Base-by-base conservation (phyloP, 768 basidiomycete genomes). In the Rhizopogon vesiculosus region DNA sequence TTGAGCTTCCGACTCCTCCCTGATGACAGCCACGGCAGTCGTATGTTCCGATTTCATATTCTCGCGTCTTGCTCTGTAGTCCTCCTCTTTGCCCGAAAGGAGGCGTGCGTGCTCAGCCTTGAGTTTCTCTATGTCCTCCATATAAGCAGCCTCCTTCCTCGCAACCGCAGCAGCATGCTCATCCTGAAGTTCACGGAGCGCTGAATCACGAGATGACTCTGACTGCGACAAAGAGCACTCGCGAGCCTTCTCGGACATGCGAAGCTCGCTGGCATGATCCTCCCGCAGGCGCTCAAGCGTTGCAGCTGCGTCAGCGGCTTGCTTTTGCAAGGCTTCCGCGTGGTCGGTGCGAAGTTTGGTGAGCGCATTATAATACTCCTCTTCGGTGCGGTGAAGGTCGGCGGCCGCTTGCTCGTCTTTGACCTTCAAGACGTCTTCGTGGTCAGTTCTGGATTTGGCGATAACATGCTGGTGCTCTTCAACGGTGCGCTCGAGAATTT, bases 281-380 rank as follows among this genome's bases (percentile, higher is more conserved):
- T 87, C 85, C 54, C 81, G 82, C 59, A 92, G 70, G 44, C 89
- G 80, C 52, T 87, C 84, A n/a, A 93, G 73, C 10, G 75, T 76
- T 5, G 81, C 82, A 40, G 82, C 74, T 18, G 79, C 73, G 54
- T 92, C 86, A 5, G 76, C 76, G 1, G 81, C 75, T 54, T 86
- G 80, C 61, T 76, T 81, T 58, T 81, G 81, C 56, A 93, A 73
- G 25, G 81, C 76, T 58, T 84, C 81, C 3, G 81, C 77, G 61
- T 93, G 90, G 64, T 90, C 86, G 13, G 67, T 74, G 42, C 90
- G 87, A 46, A 93, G 79, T 61, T 88, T 89, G 13, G 84, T 88
- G 42, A 93, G 74, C 19, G 84, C 84, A 56, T 91, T 85, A 66
- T 91, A 90, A 63, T 91, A 91, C 65, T 91, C 86, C 62, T 87